phyloP scores from a whole-genome alignment of 179 eudicot species.

The Amaranthus tricolor region DNA sequence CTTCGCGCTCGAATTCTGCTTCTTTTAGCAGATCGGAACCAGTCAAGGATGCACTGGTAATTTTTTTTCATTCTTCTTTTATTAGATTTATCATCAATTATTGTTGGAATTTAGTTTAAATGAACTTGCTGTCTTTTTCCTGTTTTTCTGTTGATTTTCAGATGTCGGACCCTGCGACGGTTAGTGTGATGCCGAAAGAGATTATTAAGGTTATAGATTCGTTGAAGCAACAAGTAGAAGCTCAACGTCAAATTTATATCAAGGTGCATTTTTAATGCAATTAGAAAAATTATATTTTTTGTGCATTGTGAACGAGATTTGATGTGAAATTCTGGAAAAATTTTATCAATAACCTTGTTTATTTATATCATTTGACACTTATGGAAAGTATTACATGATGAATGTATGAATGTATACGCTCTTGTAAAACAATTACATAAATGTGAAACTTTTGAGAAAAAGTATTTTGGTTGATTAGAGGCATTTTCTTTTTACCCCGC shows the following conservation, averaged over 20 bases:
- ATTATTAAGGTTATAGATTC: conserved; percentile 60
- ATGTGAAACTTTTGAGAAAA: background rate
- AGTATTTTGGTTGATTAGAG: background rate
- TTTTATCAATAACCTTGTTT: background rate
- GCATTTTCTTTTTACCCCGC: background rate
- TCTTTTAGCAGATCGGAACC: conserved; percentile 35
- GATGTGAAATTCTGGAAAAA: background rate
- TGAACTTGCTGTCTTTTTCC: background rate
- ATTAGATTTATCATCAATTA: background rate
- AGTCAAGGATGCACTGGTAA: conserved; percentile 28
- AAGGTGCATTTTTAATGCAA: conserved; percentile 44
- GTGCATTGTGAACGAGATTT: background rate
- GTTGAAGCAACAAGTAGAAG: conserved; percentile 64
- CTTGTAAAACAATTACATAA: background rate
- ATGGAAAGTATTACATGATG: background rate
- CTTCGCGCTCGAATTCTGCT: conserved; percentile 26
- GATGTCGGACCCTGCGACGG: conserved; percentile 20
- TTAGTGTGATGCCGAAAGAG: conserved; percentile 34
- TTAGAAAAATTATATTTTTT: background rate
- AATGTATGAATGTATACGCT: background rate
- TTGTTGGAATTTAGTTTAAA: background rate
- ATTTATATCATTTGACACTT: background rate
- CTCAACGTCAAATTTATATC: conserved; percentile 52
- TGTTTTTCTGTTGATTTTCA: background rate
- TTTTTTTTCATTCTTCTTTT: background rate